Percentiles rank a stretch among this genome's conserved stretches.
Conservation (phyloP, 371 early-diverging fungal genomes). For the Mucor lusitanicus region DNA sequence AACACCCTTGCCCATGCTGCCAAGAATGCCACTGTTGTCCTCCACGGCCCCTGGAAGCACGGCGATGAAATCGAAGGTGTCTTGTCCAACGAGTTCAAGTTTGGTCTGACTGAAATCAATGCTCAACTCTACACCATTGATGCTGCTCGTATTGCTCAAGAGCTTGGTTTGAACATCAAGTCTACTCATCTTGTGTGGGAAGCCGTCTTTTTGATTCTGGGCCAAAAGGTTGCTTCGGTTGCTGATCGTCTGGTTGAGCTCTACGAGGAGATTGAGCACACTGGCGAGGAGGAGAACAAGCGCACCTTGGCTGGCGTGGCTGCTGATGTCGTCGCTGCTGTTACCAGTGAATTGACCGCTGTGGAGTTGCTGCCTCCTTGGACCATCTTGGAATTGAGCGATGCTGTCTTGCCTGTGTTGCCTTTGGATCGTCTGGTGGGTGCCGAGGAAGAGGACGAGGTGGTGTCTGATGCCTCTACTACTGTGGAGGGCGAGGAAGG, state of each 20-base stretch:
- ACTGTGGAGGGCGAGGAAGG: slow-evolving; percentile 48
- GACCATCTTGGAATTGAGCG: slow-evolving; percentile 52
- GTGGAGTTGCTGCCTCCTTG: slow-evolving; percentile 56
- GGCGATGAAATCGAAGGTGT: slow-evolving; percentile 71
- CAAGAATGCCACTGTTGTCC: slow-evolving; percentile 57
- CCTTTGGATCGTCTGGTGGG: slow-evolving; percentile 37
- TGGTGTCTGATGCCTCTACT: slow-evolving; percentile 19
- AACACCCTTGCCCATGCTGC: slow-evolving; percentile 62
- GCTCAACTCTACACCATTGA: slow-evolving; percentile 69
- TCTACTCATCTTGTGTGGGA: slow-evolving; percentile 59
- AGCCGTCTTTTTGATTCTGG: slow-evolving; percentile 57
- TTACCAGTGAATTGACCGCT: slow-evolving; percentile 28
- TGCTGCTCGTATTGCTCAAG: slow-evolving; percentile 62
- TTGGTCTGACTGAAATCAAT: slow-evolving; percentile 57
- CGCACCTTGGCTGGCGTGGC: slow-evolving; percentile 24
- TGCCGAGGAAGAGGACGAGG: slow-evolving; percentile 46
- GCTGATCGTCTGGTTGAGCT: slow-evolving; percentile 27
- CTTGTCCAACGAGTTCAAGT: slow-evolving; percentile 70
- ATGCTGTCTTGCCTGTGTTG: slow-evolving; percentile 31
- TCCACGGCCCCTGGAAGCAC: slow-evolving; percentile 70
- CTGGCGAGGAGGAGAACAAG: slow-evolving; percentile 25
- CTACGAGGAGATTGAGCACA: slow-evolving; percentile 30
- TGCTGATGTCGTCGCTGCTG: slow-evolving; percentile 28
- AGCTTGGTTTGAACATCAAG: slow-evolving; percentile 59
- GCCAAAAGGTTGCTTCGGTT: slow-evolving; percentile 8